Evolutionary conservation across 2,329 filamentous ascomycete species (phyloP).

Genomic region (Gnomoniopsis sp.): DNA sequence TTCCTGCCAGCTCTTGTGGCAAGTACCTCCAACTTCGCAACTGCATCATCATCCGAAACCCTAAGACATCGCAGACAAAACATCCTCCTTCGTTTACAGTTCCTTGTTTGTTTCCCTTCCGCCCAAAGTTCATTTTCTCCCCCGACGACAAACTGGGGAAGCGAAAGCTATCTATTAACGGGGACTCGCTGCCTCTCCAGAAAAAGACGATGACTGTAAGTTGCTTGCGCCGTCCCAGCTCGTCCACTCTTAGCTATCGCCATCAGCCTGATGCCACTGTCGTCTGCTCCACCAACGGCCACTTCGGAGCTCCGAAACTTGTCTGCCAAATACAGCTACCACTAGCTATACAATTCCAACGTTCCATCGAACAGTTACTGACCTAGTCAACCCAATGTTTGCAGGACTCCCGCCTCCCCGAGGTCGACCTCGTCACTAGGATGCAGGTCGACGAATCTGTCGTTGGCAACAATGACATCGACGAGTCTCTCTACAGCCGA

Average conservation of each 20-base stretch:
- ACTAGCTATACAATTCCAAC: background rate
- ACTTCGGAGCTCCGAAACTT: background rate
- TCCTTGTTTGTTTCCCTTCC: background rate
- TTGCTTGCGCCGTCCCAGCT: slow-evolving; percentile 17
- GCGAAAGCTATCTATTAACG: slow-evolving; percentile 59
- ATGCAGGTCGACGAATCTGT: slow-evolving; percentile 64
- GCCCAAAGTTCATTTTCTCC: slow-evolving; percentile 8
- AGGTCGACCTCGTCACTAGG: slow-evolving; percentile 60
- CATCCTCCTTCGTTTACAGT: background rate
- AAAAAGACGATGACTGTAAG: slow-evolving; percentile 63
- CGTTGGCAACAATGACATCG: slow-evolving; percentile 57
- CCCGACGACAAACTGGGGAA: slow-evolving; percentile 57
- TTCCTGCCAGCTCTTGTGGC: background rate
- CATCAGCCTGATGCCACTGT: background rate
- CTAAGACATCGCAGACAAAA: background rate
- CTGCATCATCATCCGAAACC: background rate
- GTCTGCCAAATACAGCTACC: background rate
- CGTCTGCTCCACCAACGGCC: background rate
- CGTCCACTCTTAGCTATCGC: background rate
- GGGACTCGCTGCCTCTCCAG: slow-evolving; percentile 52
- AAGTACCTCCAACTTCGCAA: slow-evolving; percentile 2
- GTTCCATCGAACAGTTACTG: slow-evolving; percentile 10
- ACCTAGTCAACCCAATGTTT: slow-evolving; percentile 11
- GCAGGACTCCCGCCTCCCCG: slow-evolving; percentile 51
- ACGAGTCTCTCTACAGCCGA: slow-evolving; percentile 70